Conservation (phyloP, 805 yeast species). For the Yarrowia keelungensis region DNA sequence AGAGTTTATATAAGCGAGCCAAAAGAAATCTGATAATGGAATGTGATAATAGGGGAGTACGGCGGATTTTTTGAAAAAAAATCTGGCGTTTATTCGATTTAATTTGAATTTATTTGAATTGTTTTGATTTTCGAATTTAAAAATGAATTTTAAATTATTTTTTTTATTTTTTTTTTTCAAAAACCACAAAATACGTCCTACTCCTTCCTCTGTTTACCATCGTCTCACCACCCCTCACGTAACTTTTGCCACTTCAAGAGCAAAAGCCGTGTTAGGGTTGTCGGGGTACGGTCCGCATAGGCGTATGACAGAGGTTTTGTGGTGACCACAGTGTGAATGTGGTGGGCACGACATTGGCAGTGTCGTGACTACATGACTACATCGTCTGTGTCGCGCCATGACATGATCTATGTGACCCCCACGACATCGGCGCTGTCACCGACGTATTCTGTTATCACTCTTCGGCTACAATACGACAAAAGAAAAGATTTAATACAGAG, state of each 20-base stretch:
- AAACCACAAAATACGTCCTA: neutral
- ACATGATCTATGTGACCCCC: neutral
- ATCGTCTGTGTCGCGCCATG: too few species aligned
- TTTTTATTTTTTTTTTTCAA: neutral
- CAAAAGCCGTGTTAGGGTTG: conserved; percentile 35
- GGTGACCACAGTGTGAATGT: neutral
- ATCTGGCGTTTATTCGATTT: too few species aligned
- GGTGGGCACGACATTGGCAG: neutral
- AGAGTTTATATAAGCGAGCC: conserved; percentile 31
- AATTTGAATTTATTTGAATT: too few species aligned
- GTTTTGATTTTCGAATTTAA: too few species aligned
- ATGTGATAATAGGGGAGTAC: too few species aligned
- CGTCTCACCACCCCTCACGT: neutral
- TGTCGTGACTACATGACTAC: neutral
- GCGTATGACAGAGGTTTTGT: neutral
- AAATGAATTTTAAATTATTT: neutral
- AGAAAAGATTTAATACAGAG: neutral
- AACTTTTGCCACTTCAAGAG: conserved; percentile 8
- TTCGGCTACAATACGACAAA: conserved; percentile 19
- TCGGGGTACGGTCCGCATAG: conserved; percentile 1
- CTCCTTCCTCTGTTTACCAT: neutral
- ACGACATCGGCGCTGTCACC: too few species aligned
- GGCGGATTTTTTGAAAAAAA: too few species aligned
- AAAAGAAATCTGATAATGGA: conserved; percentile 15
- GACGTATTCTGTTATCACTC: neutral